Evolutionary conservation across 352 stramenopile species (phyloP).

Genomic region (Phytophthora colocasiae): DNA sequence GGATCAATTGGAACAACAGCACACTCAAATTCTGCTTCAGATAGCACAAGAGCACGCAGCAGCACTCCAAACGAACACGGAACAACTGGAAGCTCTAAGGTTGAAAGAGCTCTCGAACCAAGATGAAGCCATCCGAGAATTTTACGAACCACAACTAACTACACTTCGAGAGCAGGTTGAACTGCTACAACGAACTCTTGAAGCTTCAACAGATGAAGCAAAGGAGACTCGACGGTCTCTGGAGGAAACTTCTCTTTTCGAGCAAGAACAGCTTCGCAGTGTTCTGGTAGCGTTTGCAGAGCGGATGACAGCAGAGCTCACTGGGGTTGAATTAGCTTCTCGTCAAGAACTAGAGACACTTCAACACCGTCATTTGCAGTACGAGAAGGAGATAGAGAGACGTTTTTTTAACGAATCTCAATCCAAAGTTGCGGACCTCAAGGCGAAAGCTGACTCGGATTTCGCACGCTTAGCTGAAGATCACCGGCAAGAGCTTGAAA

Average conservation of each 20-base stretch:
- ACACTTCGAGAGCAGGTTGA: slow-evolving; percentile 32
- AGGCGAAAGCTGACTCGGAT: slow-evolving; percentile 31
- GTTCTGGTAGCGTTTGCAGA: slow-evolving; percentile 21
- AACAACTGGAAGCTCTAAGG: slow-evolving; percentile 29
- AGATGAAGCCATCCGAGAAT: slow-evolving; percentile 24
- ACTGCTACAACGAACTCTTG: slow-evolving; percentile 15
- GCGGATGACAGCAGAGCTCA: slow-evolving; percentile 7
- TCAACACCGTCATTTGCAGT: slow-evolving; percentile 3
- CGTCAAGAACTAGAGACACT: slow-evolving; percentile 23
- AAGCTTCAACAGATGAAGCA: slow-evolving; percentile 17
- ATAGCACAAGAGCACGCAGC: slow-evolving; percentile 27
- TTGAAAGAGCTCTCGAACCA: slow-evolving; percentile 23
- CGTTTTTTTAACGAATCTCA: slow-evolving; percentile 29
- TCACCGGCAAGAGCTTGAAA: slow-evolving; percentile 35
- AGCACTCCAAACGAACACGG: slow-evolving; percentile 16
- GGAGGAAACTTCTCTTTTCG: slow-evolving; percentile 34
- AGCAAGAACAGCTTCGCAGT: slow-evolving; percentile 43
- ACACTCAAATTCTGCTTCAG: slow-evolving; percentile 19
- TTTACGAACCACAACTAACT: slow-evolving; percentile 37
- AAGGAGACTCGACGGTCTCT: slow-evolving; percentile 20
- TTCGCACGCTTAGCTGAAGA: slow-evolving; percentile 27
- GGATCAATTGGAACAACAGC: slow-evolving; percentile 26
- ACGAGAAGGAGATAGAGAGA: slow-evolving; percentile 21
- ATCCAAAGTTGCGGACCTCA: slow-evolving; percentile 15
- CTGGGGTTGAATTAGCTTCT: slow-evolving; percentile 7